Percentiles rank a stretch among this genome's conserved stretches.
phyloP scores from a whole-genome alignment of 225 moss, liverwort and hornwort genomes.

The Lunularia cruciata region DNA sequence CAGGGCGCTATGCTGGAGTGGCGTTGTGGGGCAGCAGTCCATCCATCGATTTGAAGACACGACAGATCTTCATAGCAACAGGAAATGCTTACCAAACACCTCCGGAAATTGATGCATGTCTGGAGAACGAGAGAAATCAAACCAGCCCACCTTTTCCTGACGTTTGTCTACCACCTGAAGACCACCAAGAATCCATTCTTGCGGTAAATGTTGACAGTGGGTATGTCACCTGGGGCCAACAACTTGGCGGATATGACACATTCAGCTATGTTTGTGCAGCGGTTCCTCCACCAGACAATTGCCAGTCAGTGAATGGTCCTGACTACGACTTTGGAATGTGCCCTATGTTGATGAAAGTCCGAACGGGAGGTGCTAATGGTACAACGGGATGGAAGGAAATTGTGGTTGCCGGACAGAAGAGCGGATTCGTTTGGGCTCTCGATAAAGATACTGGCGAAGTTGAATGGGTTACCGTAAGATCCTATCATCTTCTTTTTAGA shows the following conservation, averaged over 20 bases:
- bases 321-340: slow-evolving; percentile 51
- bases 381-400: slow-evolving; percentile 12
- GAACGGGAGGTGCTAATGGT: neutral
- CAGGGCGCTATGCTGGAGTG: slow-evolving; percentile 19
- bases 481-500: neutral
- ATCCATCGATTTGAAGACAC: slow-evolving; percentile 23
- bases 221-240: slow-evolving; percentile 20
- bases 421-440: slow-evolving; percentile 24
- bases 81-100: slow-evolving; percentile 26
- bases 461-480: slow-evolving; percentile 31
- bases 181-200: slow-evolving; percentile 27
- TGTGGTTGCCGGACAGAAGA: slow-evolving; percentile 28
- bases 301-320: slow-evolving; percentile 17
- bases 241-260: slow-evolving; percentile 23
- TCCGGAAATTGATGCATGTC: slow-evolving; percentile 23
- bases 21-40: slow-evolving; percentile 36
- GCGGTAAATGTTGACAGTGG: slow-evolving; percentile 23
- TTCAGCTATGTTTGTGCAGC: slow-evolving; percentile 12
- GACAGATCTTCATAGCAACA: slow-evolving; percentile 30
- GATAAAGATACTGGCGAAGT: slow-evolving; percentile 23
- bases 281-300: neutral
- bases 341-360: slow-evolving; percentile 38
- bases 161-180: slow-evolving; percentile 18
- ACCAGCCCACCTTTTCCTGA: slow-evolving; percentile 23
- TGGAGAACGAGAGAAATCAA: neutral